phyloP scores from a whole-genome alignment of 2,329 filamentous ascomycete species.

The Aureobasidium lini region DNA sequence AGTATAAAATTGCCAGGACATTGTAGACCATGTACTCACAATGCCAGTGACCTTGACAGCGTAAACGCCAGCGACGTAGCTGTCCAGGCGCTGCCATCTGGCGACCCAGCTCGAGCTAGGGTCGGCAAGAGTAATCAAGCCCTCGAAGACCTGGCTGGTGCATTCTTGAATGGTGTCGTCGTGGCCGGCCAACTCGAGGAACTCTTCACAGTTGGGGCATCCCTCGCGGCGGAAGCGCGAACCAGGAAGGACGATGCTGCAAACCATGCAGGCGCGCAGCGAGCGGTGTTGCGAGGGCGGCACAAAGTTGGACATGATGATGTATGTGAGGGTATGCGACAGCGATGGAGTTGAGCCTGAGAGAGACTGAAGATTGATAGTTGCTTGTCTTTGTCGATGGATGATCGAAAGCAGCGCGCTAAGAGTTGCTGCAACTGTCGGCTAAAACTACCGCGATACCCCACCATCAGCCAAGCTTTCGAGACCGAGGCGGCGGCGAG shows the following conservation, averaged over 20 bases:
- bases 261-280: slow-evolving; percentile 97
- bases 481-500: slow-evolving; percentile 1
- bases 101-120: slow-evolving; percentile 87
- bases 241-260: slow-evolving; percentile 77
- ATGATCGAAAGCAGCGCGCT: background rate
- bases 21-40: slow-evolving; percentile 32
- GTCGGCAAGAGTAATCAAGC: slow-evolving; percentile 76
- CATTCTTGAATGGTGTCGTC: slow-evolving; percentile 78
- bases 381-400: background rate
- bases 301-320: slow-evolving; percentile 56
- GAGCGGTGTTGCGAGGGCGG: slow-evolving; percentile 70
- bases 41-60: slow-evolving; percentile 89
- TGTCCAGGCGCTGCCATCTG: slow-evolving; percentile 89
- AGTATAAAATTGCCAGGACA: slow-evolving; percentile 1
- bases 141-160: slow-evolving; percentile 94
- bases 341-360: background rate
- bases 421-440: background rate
- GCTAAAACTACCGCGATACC: background rate
- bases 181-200: slow-evolving; percentile 74
- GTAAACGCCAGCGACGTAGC: slow-evolving; percentile 83
- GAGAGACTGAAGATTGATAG: background rate
- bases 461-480: background rate
- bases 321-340: background rate
- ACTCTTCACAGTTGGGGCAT: slow-evolving; percentile 93
- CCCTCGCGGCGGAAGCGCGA: slow-evolving; percentile 80